Percentiles rank a stretch among this genome's conserved stretches.
Evolutionary conservation across 2,329 filamentous ascomycete species (phyloP).

Genomic region (Ascochyta koolunga): DNA sequence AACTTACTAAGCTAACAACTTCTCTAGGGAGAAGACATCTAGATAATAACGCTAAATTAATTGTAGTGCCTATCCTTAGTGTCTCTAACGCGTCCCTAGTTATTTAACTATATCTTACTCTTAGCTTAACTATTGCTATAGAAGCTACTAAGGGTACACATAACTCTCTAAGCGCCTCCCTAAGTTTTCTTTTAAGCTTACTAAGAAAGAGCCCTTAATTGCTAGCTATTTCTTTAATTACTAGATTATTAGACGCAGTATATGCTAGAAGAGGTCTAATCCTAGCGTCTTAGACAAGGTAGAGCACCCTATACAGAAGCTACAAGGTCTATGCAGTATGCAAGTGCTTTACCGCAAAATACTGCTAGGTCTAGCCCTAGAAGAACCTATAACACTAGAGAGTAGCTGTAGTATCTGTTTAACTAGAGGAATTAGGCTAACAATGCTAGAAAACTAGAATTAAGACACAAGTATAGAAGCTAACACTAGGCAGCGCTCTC

Average conservation of each 20-base stretch:
- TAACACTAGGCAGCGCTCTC: constrained; percentile 6
- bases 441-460: neutral
- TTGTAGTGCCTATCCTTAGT: neutral
- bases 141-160: neutral
- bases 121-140: neutral
- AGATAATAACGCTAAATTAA: constrained; percentile 3
- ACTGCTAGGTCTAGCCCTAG: neutral
- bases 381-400: constrained; percentile 7
- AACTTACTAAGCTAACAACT: neutral
- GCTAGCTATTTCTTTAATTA: constrained; percentile 1
- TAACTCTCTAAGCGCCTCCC: neutral
- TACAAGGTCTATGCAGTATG: neutral
- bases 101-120: neutral
- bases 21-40: constrained; percentile 4
- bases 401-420: constrained; percentile 4
- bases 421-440: constrained; percentile 5
- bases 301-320: neutral
- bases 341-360: neutral
- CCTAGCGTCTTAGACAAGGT: neutral
- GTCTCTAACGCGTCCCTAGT: neutral
- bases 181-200: neutral
- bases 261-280: neutral
- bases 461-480: constrained; percentile 6
- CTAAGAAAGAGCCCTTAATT: neutral
- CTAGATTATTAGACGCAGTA: neutral